Evolutionary conservation across 139 green algal species (phyloP).

Genomic region (Volvox africanus): DNA sequence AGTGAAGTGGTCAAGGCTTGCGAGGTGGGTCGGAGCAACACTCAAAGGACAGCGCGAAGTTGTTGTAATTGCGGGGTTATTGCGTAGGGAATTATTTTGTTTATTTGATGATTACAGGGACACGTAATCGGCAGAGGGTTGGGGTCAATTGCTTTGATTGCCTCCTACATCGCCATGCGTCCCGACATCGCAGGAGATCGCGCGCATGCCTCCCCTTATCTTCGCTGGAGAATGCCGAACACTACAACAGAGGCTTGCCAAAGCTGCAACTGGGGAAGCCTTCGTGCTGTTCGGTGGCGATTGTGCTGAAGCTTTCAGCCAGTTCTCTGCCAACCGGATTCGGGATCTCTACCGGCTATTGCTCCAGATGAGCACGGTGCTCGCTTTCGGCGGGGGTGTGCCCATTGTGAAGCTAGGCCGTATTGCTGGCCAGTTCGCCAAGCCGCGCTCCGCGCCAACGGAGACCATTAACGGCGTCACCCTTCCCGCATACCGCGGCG

Average conservation of each 20-base stretch:
- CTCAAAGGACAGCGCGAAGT: too few relatives aligned
- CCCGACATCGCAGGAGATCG: slow-evolving; percentile 68
- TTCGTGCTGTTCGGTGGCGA: slow-evolving; percentile 87
- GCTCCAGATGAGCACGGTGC: slow-evolving; percentile 96
- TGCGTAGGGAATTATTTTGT: too few relatives aligned
- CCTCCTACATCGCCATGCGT: not conserved
- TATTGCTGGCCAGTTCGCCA: slow-evolving; percentile 99
- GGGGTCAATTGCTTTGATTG: not conserved
- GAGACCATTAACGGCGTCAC: slow-evolving; percentile 72
- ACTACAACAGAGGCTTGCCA: slow-evolving; percentile 90
- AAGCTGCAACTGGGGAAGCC: slow-evolving; percentile 86
- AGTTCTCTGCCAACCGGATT: slow-evolving; percentile 98
- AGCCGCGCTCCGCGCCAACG: slow-evolving; percentile 80
- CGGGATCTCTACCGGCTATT: slow-evolving; percentile 91
- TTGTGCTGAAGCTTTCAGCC: slow-evolving; percentile 96
- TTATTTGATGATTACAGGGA: too few relatives aligned
- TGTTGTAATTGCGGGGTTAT: too few relatives aligned
- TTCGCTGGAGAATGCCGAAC: slow-evolving; percentile 97
- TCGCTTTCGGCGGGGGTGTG: slow-evolving; percentile 96
- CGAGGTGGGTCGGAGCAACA: slow-evolving; percentile 28
- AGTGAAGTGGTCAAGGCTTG: slow-evolving; percentile 68
- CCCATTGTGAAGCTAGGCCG: slow-evolving; percentile 98
- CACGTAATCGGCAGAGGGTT: not conserved
- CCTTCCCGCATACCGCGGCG: slow-evolving; percentile 86
- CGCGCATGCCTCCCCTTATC: slow-evolving; percentile 91